Evolutionary conservation across 352 stramenopile genomes (phyloP).

Genomic region (Phytophthora fragariae): DNA sequence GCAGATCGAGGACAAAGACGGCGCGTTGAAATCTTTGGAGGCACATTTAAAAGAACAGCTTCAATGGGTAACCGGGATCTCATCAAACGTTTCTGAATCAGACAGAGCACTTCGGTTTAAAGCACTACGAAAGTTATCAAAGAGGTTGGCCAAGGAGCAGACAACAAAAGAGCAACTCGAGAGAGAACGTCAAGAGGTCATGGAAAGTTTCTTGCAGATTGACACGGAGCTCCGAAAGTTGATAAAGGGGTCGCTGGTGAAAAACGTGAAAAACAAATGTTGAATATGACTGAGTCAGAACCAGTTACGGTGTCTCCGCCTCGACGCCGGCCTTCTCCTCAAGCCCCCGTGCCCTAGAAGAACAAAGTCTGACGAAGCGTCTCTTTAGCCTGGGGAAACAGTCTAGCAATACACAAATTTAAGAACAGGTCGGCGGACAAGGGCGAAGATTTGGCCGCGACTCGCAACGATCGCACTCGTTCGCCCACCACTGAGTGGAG

Average conservation of each 20-base stretch:
- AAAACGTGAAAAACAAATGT: background rate
- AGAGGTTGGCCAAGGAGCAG: conserved; percentile 26
- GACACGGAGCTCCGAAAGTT: conserved; percentile 19
- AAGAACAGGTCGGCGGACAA: background rate
- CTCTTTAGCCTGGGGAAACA: background rate
- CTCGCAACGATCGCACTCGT: conserved; percentile 9
- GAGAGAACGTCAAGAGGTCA: conserved; percentile 7
- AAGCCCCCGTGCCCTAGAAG: background rate
- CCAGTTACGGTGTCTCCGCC: background rate
- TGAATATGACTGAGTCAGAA: background rate
- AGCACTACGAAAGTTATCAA: conserved; percentile 19
- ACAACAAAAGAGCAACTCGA: conserved; percentile 22
- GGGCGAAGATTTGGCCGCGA: background rate
- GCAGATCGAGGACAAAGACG: conserved; percentile 25
- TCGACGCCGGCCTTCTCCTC: background rate
- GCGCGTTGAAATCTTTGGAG: conserved; percentile 16
- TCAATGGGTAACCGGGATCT: conserved; percentile 21
- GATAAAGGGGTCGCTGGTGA: conserved; percentile 4
- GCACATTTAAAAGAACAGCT: conserved; percentile 31
- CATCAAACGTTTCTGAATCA: conserved; percentile 8
- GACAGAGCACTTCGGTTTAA: conserved; percentile 19
- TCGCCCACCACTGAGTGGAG: conserved; percentile 14
- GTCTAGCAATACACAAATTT: background rate
- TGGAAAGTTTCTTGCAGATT: conserved; percentile 12
- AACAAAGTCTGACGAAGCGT: too few species aligned